Evolutionary conservation across 129 eudicot species (phyloP), one percentile per base, ranked within the genome.

Genomic region (Ambrosia artemisiifolia): DNA sequence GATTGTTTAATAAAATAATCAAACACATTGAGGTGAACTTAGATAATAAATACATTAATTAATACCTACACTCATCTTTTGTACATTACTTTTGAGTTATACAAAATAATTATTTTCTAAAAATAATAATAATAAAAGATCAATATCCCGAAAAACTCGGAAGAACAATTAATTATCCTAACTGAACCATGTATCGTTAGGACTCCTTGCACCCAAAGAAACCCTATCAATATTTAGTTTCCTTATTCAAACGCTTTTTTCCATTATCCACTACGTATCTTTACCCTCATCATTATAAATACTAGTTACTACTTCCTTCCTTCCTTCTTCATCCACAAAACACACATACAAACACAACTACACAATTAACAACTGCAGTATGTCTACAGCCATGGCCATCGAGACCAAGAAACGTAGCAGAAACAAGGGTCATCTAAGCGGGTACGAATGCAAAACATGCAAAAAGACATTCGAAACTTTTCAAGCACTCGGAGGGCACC

Each of bases 401-500:
- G 18, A 60, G 19, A 60, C 7, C 42, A 60, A 60, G 42, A 60
- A 40, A 40, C 7, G 44, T 1, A 5, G 6, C 43, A 36, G 14
- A 60, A 33, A 4, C 65, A 12, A 3, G 18, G 32, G 20, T 9
- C 11, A 32, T 17, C 63, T 14, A 0, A 8, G 5, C 6, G 67
- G 19, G 51, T 48, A 69, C 11, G 48, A 70, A 49, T 77, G 81
- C 70, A 61, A 40, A 43, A 77, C 65, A 30, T 70, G 81, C 30
- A 30, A 24, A 17, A 77, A 38, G 56, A 28, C 35, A 50, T 77
- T 69, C 20, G 67, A 40, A 20, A 61, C 65, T 50, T 70, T 47
- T 63, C 81, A 77, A 77, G 81, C 81, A 2, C 76, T 77, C 10
- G 76, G 76, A n/a, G 81, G 81, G 12, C 81, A 77, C 35, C 76